phyloP scores from a whole-genome alignment of 129 eudicot genomes.

The Cynara cardunculus region DNA sequence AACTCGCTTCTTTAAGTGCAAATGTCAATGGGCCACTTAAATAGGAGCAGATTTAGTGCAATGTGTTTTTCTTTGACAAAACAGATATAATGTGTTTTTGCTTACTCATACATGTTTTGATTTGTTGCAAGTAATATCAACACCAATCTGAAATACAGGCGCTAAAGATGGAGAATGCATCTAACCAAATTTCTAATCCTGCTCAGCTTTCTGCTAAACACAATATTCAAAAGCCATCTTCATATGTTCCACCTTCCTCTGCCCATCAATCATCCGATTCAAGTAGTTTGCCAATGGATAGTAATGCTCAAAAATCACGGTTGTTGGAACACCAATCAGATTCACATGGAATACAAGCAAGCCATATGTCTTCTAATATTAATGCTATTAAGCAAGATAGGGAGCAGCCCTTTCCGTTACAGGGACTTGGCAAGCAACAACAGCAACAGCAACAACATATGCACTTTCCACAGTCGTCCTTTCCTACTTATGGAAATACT shows the following conservation, averaged over 20 bases:
- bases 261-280: constrained; percentile 38
- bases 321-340: constrained; percentile 44
- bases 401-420: constrained; percentile 42
- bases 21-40: neutral
- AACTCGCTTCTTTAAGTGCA: neutral
- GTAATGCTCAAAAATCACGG: constrained; percentile 29
- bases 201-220: constrained; percentile 44
- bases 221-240: constrained; percentile 30
- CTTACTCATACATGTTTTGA: neutral
- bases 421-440: constrained; percentile 59
- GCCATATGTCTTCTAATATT: constrained; percentile 41
- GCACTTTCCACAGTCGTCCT: constrained; percentile 55
- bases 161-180: constrained; percentile 25
- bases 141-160: constrained; percentile 28
- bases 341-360: constrained; percentile 37
- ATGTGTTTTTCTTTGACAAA: neutral
- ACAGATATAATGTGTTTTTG: neutral
- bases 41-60: neutral
- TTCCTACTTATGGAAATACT: constrained; percentile 46
- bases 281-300: constrained; percentile 34
- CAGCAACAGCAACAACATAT: constrained; percentile 39
- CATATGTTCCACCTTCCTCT: constrained; percentile 22
- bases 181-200: constrained; percentile 33
- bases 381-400: constrained; percentile 41
- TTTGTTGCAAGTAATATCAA: neutral